A percentile compares a stretch with the other conserved stretches of the same genome.
Evolutionary conservation across 2,329 filamentous ascomycete species (phyloP).

Genomic region (Ceratocystis variospora): DNA sequence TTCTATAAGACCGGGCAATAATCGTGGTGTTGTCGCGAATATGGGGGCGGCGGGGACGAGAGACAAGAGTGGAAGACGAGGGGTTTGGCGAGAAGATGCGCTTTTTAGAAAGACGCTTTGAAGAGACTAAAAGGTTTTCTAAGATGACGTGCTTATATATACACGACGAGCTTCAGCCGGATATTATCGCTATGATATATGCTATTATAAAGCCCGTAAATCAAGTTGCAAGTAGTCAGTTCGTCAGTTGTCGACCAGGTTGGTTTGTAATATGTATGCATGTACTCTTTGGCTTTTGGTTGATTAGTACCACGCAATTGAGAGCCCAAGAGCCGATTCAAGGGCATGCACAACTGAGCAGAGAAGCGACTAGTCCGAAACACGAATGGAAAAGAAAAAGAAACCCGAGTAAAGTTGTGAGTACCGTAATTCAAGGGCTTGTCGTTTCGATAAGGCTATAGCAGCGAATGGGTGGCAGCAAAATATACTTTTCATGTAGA

Average conservation of each 20-base stretch:
- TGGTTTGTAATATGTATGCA: background rate
- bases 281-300: background rate
- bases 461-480: background rate
- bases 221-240: background rate
- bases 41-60: background rate
- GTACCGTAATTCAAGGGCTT: background rate
- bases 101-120: background rate
- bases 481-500: slow-evolving; percentile 3
- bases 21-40: background rate
- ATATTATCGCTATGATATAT: background rate
- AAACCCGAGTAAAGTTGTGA: background rate
- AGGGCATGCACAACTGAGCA: background rate
- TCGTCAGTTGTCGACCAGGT: background rate
- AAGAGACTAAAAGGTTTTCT: background rate
- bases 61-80: background rate
- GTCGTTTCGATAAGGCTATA: background rate
- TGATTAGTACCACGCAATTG: slow-evolving; percentile 1
- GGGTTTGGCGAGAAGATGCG: background rate
- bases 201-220: background rate
- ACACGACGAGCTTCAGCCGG: background rate
- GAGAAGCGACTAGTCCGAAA: background rate
- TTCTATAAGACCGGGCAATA: background rate
- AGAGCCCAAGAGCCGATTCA: background rate
- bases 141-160: background rate
- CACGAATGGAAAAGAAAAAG: background rate